A percentile compares a stretch with the other conserved stretches of the same genome.
Conservation (phyloP, 345 rosid genomes). For the Pistacia vera region DNA sequence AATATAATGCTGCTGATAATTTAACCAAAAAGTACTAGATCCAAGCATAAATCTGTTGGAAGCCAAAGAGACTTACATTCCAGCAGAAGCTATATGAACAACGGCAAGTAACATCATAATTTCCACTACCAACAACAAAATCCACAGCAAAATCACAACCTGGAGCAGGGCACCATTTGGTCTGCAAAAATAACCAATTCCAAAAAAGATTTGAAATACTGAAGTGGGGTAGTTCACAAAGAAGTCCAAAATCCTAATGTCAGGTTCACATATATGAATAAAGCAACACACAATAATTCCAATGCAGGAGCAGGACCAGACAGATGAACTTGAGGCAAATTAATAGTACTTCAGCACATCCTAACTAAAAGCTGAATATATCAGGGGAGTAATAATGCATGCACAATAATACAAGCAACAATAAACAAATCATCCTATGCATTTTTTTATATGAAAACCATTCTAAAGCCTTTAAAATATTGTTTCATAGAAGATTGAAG, state of each 20-base stretch:
- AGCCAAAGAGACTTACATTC: conserved; percentile 57
- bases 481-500: neutral
- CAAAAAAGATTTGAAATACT: neutral
- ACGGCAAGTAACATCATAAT: conserved; percentile 66
- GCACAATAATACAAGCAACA: neutral
- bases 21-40: neutral
- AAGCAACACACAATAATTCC: neutral
- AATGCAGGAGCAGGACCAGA: neutral
- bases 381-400: neutral
- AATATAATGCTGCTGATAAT: neutral
- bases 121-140: conserved; percentile 71
- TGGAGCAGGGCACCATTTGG: conserved; percentile 96
- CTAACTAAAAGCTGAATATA: neutral
- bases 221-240: neutral
- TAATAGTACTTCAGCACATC: neutral
- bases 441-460: neutral
- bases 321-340: neutral
- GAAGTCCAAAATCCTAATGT: conserved; percentile 1
- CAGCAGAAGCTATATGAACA: conserved; percentile 83
- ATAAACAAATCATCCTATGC: neutral
- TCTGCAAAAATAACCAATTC: conserved; percentile 41
- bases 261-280: neutral
- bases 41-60: conserved; percentile 1
- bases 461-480: neutral
- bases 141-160: conserved; percentile 88